Percentiles rank a stretch among this genome's conserved stretches.
Evolutionary conservation across 768 basidiomycete genomes (phyloP).

Genomic region (Hebeloma cylindrosporum): DNA sequence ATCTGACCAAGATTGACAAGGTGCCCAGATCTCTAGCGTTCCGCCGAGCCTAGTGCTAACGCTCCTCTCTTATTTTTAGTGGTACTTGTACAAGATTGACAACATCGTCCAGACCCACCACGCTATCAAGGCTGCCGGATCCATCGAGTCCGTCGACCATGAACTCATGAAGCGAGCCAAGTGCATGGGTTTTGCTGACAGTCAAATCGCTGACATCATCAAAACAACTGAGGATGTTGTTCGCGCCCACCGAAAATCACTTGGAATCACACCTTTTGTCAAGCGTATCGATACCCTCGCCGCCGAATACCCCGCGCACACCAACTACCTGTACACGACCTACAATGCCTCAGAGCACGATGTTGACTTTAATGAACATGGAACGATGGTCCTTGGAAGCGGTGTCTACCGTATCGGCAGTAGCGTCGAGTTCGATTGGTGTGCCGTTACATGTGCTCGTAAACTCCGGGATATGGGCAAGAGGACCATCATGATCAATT

Average conservation of each 20-base stretch:
- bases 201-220: slow-evolving; percentile 85
- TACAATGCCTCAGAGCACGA: slow-evolving; percentile 98
- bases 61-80: slow-evolving; percentile 44
- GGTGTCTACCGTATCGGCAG: slow-evolving; percentile 99
- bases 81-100: slow-evolving; percentile 99
- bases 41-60: slow-evolving; percentile 2
- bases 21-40: slow-evolving; percentile 33
- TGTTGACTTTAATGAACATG: slow-evolving; percentile 92
- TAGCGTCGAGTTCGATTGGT: slow-evolving; percentile 99
- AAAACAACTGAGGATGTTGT: slow-evolving; percentile 72
- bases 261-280: slow-evolving; percentile 93
- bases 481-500: slow-evolving; percentile 98
- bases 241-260: slow-evolving; percentile 81
- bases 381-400: slow-evolving; percentile 98
- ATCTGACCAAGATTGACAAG: slow-evolving; percentile 98
- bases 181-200: slow-evolving; percentile 92
- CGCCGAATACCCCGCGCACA: slow-evolving; percentile 97
- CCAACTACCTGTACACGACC: slow-evolving; percentile 99
- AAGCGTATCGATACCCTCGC: slow-evolving; percentile 99
- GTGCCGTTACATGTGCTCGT: slow-evolving; percentile 97
- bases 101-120: slow-evolving; percentile 93
- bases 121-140: slow-evolving; percentile 66
- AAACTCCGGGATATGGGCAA: slow-evolving; percentile 90
- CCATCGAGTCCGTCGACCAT: slow-evolving; percentile 66
- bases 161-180: slow-evolving; percentile 88